Conservation (phyloP, 2,329 filamentous ascomycete species). For the Trichophyton schoenleinii region DNA sequence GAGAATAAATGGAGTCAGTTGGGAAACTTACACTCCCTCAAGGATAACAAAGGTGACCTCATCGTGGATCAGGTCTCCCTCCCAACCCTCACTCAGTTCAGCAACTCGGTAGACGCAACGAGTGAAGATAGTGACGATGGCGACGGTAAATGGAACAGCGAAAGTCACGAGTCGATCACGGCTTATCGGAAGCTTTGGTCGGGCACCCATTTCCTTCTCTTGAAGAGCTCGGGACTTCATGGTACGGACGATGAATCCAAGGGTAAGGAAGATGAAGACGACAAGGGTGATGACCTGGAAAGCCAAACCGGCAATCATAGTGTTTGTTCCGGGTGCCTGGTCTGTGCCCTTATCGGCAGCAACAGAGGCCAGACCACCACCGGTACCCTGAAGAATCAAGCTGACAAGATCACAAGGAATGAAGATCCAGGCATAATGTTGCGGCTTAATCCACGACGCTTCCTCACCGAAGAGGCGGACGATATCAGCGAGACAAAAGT, state of each 20-base stretch:
- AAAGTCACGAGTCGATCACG: conserved; percentile 28
- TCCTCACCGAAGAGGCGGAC: conserved; percentile 28
- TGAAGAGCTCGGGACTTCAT: conserved; percentile 8
- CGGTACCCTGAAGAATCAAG: conserved; percentile 32
- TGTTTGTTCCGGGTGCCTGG: conserved; percentile 40
- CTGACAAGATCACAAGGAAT: conserved; percentile 32
- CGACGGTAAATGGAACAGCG: conserved; percentile 26
- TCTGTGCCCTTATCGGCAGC: conserved; percentile 18
- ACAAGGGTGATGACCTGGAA: conserved; percentile 49
- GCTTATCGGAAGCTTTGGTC: conserved; percentile 7
- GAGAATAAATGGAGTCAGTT: neutral
- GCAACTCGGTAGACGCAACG: conserved; percentile 41
- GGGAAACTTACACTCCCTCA: conserved; percentile 31
- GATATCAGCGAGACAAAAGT: conserved; percentile 45
- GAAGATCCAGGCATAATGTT: conserved; percentile 28
- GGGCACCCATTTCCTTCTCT: conserved; percentile 1
- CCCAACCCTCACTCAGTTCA: conserved; percentile 38
- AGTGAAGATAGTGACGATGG: conserved; percentile 35
- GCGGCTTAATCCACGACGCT: conserved; percentile 30
- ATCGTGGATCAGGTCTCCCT: conserved; percentile 37
- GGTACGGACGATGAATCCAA: conserved; percentile 35
- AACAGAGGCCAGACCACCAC: conserved; percentile 26
- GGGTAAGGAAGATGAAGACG: conserved; percentile 41
- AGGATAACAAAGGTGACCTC: conserved; percentile 41
- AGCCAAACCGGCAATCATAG: conserved; percentile 53